Evolutionary conservation across 2,329 filamentous ascomycete genomes (phyloP), one percentile per base, ranked within the genome.

Genomic region (Drechslerella dactyloides): DNA sequence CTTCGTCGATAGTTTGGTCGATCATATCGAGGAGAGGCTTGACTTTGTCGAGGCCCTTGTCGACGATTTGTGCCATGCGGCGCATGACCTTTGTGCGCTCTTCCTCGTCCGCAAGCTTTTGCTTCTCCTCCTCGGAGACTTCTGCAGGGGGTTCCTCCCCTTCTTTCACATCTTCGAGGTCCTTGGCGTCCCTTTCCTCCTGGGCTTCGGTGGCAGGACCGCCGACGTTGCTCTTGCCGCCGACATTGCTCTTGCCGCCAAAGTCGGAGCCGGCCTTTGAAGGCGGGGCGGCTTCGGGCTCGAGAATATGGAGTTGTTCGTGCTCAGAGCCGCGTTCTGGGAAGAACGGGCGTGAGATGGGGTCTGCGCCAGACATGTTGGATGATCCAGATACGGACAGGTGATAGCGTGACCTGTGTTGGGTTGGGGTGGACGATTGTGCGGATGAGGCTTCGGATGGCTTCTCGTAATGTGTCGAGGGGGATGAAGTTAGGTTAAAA

Each of bases 1-100:
- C 91, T 62, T 84, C 84, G 76, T 96, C 90, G 76, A 96, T 90
- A 81, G 89, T 85, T 86, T 92, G 89, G 2, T 86, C 90, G 79
- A 96, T 96, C 82, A 91, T 85, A 81, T 90, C 91, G 83, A 90
- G 90, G 78, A 96, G 87, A 8, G 92, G 92, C 75, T 90, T 87
- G 78, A 96, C 86, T 79, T 88, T 90, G 77, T 96, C 91, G 5
- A 96, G 84, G 13, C 90, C 90, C 79, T 93, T 87, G 77, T 89
- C 85, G 75, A 96, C 86, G 76, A 89, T 89, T 64, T 80, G 82
- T 11, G 84, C 83, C 82, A 96, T 92, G 81, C 90, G 89, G 73
- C 85, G 84, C 0, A 92, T 92, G 40, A 96, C 84, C 81, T 96
- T 86, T 74, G 85, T 82, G 13, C 83, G 82, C 74, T 84, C 82